Percentiles rank a stretch among this genome's conserved stretches.
Conservation (phyloP, 169 alveolate species). For the Cryptosporidium andersoni region DNA sequence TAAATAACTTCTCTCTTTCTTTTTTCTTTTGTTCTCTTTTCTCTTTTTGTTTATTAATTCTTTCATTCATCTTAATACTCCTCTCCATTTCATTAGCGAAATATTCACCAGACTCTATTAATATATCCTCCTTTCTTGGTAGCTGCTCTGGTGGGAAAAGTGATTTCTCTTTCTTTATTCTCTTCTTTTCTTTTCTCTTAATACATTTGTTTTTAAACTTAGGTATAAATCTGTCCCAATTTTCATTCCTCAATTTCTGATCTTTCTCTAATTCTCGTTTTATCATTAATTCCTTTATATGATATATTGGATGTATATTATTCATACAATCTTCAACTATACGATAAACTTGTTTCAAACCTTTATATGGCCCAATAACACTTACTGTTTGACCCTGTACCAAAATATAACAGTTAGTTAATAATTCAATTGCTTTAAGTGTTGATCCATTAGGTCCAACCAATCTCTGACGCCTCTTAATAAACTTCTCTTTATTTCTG, state of each 20-base stretch:
- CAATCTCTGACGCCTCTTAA: constrained; percentile 97
- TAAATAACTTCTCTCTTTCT: constrained; percentile 20
- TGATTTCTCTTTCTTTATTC: constrained; percentile 83
- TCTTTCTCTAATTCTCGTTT: constrained; percentile 97
- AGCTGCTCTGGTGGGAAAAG: constrained; percentile 95
- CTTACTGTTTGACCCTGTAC: constrained; percentile 99
- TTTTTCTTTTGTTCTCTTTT: constrained; percentile 1
- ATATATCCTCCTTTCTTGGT: constrained; percentile 97
- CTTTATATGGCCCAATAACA: constrained; percentile 94
- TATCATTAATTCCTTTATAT: constrained; percentile 98
- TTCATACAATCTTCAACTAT: constrained; percentile 97
- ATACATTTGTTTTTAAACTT: constrained; percentile 96
- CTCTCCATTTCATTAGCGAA: constrained; percentile 85
- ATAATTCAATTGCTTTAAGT: constrained; percentile 94
- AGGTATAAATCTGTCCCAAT: constrained; percentile 98
- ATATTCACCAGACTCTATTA: constrained; percentile 97
- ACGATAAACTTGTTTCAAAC: constrained; percentile 90
- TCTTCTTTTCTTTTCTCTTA: constrained; percentile 83
- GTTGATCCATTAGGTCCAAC: constrained; percentile 99
- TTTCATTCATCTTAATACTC: constrained; percentile 52
- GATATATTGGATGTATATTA: constrained; percentile 98
- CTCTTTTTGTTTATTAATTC: constrained; percentile 65
- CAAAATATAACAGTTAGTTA: constrained; percentile 97
- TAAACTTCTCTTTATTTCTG: constrained; percentile 95
- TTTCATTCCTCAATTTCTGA: constrained; percentile 89